Percentiles rank a stretch among this genome's conserved stretches.
These are phyloP conservation scores for Cyclanthera cordifolia DNA, from an alignment of 306 rosid genomes.

Conservation along the genomic window DNA sequence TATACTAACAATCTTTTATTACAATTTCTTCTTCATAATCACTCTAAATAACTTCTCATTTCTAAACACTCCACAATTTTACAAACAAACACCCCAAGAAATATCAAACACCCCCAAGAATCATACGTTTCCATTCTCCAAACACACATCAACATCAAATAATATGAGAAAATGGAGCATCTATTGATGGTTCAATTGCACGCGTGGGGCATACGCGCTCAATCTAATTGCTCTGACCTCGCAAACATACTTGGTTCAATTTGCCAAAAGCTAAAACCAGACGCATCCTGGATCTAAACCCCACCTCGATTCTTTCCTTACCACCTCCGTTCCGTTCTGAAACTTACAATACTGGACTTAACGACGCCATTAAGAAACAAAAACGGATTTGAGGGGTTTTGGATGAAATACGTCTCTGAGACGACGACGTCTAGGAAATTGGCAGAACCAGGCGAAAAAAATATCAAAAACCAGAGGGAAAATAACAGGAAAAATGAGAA, in stretches of 20 bases:
- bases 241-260: conserved; percentile 1
- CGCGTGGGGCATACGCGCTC: conserved; percentile 1
- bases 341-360: neutral
- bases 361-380: neutral
- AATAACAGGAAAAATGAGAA: neutral
- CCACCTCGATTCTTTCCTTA: neutral
- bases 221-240: conserved; percentile 1
- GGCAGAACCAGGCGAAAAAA: neutral
- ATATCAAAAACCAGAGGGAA: neutral
- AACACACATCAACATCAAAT: too few species aligned
- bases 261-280: neutral
- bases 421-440: neutral
- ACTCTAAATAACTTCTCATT: too few species aligned
- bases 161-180: neutral
- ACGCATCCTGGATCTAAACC: neutral
- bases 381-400: neutral
- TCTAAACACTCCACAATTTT: too few species aligned
- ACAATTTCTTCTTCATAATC: too few species aligned
- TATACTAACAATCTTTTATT: too few species aligned
- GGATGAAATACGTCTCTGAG: neutral
- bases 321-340: conserved; percentile 7
- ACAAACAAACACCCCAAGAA: too few species aligned
- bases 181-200: neutral
- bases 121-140: too few species aligned
- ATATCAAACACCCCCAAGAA: too few species aligned